A percentile compares a stretch with the other conserved stretches of the same genome.
Conservation (phyloP, 495 filamentous ascomycete species). For the Penicillium angulare region DNA sequence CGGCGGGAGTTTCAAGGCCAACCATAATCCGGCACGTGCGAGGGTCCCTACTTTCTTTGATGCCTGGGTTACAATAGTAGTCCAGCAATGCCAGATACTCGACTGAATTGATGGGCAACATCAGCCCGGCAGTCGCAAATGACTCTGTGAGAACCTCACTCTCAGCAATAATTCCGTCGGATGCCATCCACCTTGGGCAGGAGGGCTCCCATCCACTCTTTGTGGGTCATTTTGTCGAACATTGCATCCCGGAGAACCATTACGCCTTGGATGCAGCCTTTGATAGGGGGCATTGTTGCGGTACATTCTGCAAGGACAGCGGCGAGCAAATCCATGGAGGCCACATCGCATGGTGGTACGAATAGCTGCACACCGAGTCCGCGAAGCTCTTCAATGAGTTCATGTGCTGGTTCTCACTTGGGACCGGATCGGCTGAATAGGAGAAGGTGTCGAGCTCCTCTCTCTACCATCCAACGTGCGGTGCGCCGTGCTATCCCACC, state of each 20-base stretch:
- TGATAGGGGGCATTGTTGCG: slow-evolving; percentile 39
- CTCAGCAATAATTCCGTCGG: slow-evolving; percentile 48
- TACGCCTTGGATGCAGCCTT: slow-evolving; percentile 47
- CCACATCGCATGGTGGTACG: slow-evolving; percentile 1
- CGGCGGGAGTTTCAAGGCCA: too few species aligned
- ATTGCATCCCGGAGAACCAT: slow-evolving; percentile 28
- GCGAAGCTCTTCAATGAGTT: not conserved
- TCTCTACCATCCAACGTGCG: too few species aligned
- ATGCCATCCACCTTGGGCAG: slow-evolving; percentile 6
- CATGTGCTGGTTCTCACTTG: too few species aligned
- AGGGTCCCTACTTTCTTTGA: too few species aligned
- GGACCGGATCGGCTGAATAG: too few species aligned
- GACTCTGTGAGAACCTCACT: too few species aligned
- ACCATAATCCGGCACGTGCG: too few species aligned
- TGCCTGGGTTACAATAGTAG: too few species aligned
- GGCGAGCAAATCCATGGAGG: not conserved
- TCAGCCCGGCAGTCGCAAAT: too few species aligned
- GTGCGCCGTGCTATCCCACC: too few species aligned
- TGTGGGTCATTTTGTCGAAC: slow-evolving; percentile 10
- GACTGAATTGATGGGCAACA: slow-evolving; percentile 33
- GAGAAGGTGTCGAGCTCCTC: too few species aligned
- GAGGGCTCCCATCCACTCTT: slow-evolving; percentile 2
- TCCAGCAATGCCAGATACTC: too few species aligned
- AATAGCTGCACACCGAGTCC: not conserved
- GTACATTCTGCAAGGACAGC: not conserved